phyloP scores from a whole-genome alignment of 1,139 yeast genomes.

The Candida tropicalis region DNA sequence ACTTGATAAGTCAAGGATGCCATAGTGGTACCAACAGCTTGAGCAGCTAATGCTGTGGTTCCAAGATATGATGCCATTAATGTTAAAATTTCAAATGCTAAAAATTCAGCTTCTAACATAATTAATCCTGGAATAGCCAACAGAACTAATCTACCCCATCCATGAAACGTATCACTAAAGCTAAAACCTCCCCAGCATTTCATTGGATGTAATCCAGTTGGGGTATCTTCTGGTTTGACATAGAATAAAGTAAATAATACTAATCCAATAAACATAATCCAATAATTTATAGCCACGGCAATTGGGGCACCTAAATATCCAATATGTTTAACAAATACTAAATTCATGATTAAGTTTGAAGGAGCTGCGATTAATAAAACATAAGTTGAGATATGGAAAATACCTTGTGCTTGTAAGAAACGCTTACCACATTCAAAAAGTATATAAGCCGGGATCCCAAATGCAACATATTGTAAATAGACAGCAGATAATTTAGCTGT shows the following conservation, averaged over 20 bases:
- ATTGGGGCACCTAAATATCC: conserved; percentile 61
- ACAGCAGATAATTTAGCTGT: conserved; percentile 56
- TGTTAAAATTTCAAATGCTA: conserved; percentile 60
- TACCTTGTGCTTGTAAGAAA: conserved; percentile 76
- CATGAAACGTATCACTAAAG: conserved; percentile 35
- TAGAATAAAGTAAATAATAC: conserved; percentile 40
- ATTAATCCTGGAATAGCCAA: conserved; percentile 59
- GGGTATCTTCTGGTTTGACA: conserved; percentile 42
- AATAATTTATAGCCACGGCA: conserved; percentile 58
- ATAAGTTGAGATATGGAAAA: conserved; percentile 77
- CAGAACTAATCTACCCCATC: conserved; percentile 50
- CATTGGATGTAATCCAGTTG: conserved; percentile 43
- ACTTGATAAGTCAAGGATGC: conserved; percentile 54
- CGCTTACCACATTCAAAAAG: conserved; percentile 74
- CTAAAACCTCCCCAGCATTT: conserved; percentile 43
- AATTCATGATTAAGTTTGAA: conserved; percentile 52
- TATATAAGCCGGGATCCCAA: conserved; percentile 66
- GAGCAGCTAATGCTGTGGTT: conserved; percentile 57
- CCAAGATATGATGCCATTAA: conserved; percentile 58
- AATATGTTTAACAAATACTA: conserved; percentile 34
- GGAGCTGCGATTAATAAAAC: conserved; percentile 70
- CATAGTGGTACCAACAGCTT: conserved; percentile 58
- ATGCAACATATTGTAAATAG: conserved; percentile 51
- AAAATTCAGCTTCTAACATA: conserved; percentile 62
- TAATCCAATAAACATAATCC: conserved; percentile 56